A percentile compares a stretch with the other conserved stretches of the same genome.
These are phyloP conservation scores for Trichosanthes truncata DNA, from an alignment of 306 rosid species.

Conservation along the genomic window DNA sequence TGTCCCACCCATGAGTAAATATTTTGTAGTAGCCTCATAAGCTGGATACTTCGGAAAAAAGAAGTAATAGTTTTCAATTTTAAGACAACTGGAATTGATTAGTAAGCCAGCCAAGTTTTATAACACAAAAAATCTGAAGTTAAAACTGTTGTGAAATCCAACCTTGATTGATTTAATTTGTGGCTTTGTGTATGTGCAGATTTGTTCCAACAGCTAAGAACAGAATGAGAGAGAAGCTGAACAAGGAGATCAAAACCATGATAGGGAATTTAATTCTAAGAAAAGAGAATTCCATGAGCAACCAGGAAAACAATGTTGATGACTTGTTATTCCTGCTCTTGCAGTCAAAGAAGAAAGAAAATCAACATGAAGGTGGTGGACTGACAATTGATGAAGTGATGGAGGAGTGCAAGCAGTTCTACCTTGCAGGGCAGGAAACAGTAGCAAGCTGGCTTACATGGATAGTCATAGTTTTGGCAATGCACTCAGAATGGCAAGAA, in stretches of 20 bases:
- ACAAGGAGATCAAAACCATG: conserved; percentile 28
- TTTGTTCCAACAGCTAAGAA: conserved; percentile 41
- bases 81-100: background rate
- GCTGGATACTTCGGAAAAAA: too few species aligned
- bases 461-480: conserved; percentile 38
- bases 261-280: conserved; percentile 22
- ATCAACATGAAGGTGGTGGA: conserved; percentile 9
- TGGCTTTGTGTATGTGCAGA: conserved; percentile 6
- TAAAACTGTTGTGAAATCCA: background rate
- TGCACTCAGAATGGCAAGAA: conserved; percentile 45
- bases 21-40: background rate
- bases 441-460: conserved; percentile 33
- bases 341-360: conserved; percentile 21
- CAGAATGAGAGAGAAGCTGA: conserved; percentile 27
- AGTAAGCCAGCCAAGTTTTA: background rate
- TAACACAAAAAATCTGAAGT: background rate
- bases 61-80: background rate
- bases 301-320: conserved; percentile 19
- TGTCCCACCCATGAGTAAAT: background rate
- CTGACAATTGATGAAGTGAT: conserved; percentile 37
- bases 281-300: conserved; percentile 18
- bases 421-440: conserved; percentile 47
- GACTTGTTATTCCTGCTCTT: conserved; percentile 35
- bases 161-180: background rate
- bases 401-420: conserved; percentile 46